Percentiles rank a stretch among this genome's conserved stretches.
Conservation (phyloP, 2,329 filamentous ascomycete genomes). For the Aureobasidium sp. region DNA sequence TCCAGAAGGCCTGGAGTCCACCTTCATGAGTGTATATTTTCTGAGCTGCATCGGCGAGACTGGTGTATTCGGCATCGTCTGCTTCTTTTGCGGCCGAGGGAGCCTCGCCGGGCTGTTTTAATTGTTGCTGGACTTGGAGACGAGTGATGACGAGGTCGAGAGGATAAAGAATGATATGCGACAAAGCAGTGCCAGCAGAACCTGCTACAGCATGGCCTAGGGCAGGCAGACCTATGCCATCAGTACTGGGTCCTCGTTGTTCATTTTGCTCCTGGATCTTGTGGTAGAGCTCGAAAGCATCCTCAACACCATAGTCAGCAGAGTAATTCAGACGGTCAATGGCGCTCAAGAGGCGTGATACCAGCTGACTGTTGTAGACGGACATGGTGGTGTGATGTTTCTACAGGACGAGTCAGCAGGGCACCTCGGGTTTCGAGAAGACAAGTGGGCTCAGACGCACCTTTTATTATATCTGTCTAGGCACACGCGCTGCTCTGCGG, state of each 20-base stretch:
- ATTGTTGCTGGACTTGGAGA: constrained; percentile 65
- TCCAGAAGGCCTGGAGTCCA: constrained; percentile 59
- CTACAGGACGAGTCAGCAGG: constrained; percentile 4
- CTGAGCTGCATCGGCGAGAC: constrained; percentile 58
- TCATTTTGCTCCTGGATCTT: constrained; percentile 17
- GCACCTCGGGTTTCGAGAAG: too few species aligned
- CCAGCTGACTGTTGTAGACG: constrained; percentile 21
- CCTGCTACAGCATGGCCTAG: constrained; percentile 76
- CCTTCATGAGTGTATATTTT: constrained; percentile 66
- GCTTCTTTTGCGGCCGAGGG: constrained; percentile 25
- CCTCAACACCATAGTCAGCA: constrained; percentile 22
- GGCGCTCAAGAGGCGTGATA: constrained; percentile 15
- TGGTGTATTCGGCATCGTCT: constrained; percentile 46
- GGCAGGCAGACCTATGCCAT: constrained; percentile 52
- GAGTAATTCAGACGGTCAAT: constrained; percentile 14
- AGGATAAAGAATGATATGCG: constrained; percentile 72
- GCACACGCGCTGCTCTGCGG: background rate
- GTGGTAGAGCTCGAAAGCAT: constrained; percentile 23
- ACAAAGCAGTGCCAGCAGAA: constrained; percentile 66
- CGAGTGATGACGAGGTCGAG: constrained; percentile 74
- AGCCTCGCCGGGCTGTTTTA: constrained; percentile 32
- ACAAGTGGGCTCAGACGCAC: background rate
- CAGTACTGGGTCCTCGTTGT: constrained; percentile 9
- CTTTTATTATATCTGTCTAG: background rate
- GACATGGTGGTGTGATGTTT: constrained; percentile 6